Conservation (phyloP, 805 yeast species). For the Myxozyma kluyveri region DNA sequence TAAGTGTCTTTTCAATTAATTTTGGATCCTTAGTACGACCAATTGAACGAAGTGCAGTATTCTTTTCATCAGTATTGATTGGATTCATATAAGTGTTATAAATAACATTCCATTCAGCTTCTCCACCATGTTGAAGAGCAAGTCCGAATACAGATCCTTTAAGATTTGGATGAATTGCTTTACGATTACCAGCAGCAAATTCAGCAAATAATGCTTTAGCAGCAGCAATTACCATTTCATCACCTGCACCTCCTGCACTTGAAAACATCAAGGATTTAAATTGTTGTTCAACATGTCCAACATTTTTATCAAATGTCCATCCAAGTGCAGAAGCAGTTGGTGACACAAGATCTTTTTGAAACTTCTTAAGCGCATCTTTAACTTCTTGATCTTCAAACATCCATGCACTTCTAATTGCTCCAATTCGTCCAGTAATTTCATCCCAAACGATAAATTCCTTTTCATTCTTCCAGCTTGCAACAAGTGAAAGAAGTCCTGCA, state of each 20-base stretch:
- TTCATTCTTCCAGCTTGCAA: conserved; percentile 52
- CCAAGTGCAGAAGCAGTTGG: conserved; percentile 58
- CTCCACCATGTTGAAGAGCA: conserved; percentile 66
- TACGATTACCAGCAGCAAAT: conserved; percentile 59
- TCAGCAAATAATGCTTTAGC: conserved; percentile 48
- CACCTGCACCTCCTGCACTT: conserved; percentile 39
- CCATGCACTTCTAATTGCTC: conserved; percentile 46
- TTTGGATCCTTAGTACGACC: conserved; percentile 59
- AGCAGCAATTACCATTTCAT: conserved; percentile 36
- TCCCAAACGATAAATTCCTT: conserved; percentile 57
- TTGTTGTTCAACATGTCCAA: conserved; percentile 54
- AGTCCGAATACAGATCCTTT: conserved; percentile 62
- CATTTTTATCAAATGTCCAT: conserved; percentile 62
- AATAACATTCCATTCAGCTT: conserved; percentile 60
- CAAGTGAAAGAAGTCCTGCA: conserved; percentile 49
- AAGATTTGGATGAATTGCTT: conserved; percentile 71
- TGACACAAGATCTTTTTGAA: conserved; percentile 54
- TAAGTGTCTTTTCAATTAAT: conserved; percentile 56
- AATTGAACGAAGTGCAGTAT: conserved; percentile 64
- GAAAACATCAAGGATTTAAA: conserved; percentile 57
- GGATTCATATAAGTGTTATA: conserved; percentile 61
- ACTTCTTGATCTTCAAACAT: conserved; percentile 47
- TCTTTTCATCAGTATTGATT: conserved; percentile 60
- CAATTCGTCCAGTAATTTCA: conserved; percentile 46
- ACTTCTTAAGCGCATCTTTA: conserved; percentile 43